These are phyloP conservation scores for Phialophora chinensis DNA, from an alignment of 2,329 filamentous ascomycete species.

Conservation along the genomic window DNA sequence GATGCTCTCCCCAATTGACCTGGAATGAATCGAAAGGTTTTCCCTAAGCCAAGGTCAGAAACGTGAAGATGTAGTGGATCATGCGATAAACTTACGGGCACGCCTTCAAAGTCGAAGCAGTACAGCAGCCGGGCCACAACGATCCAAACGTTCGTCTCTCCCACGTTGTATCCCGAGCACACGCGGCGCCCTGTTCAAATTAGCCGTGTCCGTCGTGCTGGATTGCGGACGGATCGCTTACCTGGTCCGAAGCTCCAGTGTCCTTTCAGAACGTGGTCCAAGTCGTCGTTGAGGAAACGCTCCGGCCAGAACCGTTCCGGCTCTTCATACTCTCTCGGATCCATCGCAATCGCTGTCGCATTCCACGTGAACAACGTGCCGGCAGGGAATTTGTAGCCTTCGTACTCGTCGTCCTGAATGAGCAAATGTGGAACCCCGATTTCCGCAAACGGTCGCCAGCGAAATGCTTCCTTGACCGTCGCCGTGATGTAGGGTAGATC, in stretches of 20 bases:
- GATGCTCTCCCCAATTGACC: constrained; percentile 29
- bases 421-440: constrained; percentile 47
- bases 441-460: constrained; percentile 46
- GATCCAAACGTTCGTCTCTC: constrained; percentile 35
- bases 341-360: constrained; percentile 53
- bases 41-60: constrained; percentile 9
- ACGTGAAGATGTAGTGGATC: constrained; percentile 1
- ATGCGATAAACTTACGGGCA: constrained; percentile 23
- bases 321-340: constrained; percentile 41
- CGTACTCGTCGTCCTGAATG: constrained; percentile 44
- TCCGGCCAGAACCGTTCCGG: constrained; percentile 38
- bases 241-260: constrained; percentile 40
- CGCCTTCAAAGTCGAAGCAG: constrained; percentile 35
- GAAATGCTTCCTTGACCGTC: constrained; percentile 44
- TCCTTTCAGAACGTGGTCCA: constrained; percentile 41
- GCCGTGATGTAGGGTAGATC: constrained; percentile 45
- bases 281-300: constrained; percentile 35
- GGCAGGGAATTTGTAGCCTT: constrained; percentile 57
- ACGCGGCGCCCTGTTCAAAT: constrained; percentile 26
- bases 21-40: constrained; percentile 29
- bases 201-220: neutral
- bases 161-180: constrained; percentile 35
- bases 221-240: constrained; percentile 6
- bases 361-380: constrained; percentile 56
- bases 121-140: constrained; percentile 30